phyloP scores from a whole-genome alignment of 352 stramenopile genomes.

The Thraustochytrium aureum region DNA sequence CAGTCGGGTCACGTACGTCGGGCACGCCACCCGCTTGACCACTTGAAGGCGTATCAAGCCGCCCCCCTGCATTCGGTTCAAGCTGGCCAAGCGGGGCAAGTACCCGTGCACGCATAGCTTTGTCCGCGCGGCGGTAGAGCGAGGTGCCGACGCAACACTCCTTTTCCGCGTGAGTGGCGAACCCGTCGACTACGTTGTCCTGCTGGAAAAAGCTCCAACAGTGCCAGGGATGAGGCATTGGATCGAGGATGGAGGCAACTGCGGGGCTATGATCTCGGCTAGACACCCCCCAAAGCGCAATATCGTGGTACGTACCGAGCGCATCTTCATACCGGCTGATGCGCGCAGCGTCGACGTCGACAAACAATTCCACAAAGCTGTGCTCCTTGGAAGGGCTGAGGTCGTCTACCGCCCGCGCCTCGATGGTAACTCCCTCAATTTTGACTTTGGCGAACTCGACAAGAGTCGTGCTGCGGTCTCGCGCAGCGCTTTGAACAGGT shows the following conservation, averaged over 20 bases:
- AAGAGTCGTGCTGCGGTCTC: neutral
- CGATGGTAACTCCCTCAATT: conserved; percentile 17
- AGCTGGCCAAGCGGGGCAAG: neutral
- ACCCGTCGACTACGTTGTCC: neutral
- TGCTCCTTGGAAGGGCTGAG: neutral
- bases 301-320: conserved; percentile 10
- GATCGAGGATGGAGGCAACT: neutral
- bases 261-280: neutral
- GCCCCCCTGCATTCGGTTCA: too few species aligned
- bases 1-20: neutral
- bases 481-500: neutral
- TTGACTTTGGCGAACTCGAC: neutral
- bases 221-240: conserved; percentile 52
- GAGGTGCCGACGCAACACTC: conserved; percentile 46
- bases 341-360: conserved; percentile 20
- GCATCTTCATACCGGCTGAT: conserved; percentile 33
- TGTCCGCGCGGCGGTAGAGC: conserved; percentile 45
- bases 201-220: conserved; percentile 49
- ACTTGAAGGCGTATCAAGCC: too few species aligned
- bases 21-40: too few species aligned
- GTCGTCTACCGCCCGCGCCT: conserved; percentile 36
- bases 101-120: conserved; percentile 8
- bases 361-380: conserved; percentile 22
- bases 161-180: conserved; percentile 13
- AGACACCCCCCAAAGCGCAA: conserved; percentile 38